Evolutionary conservation across 108 stramenopile genomes (phyloP), one percentile per base, ranked within the genome.

Genomic region (Chaetoceros tenuissimus): DNA sequence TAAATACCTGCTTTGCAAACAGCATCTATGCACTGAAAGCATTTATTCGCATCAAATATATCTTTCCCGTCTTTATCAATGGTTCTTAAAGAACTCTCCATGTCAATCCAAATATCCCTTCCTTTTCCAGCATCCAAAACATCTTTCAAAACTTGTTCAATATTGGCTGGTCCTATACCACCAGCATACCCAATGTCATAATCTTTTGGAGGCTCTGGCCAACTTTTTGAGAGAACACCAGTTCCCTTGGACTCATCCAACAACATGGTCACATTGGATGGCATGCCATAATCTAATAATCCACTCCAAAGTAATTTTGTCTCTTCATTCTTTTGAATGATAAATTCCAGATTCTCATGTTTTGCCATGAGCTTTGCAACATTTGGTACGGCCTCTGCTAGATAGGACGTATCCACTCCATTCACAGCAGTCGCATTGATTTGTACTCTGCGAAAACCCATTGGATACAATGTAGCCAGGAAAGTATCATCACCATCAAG

Each of bases 401-500:
- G 58, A 25, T 68, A 48, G 18, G 78, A 78, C 0, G 82, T 81
- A 48, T 89, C 84, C 19, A 97, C 96, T 45, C 88, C 91, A 72
- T 97, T 97, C 17, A 94, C 87, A 8, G 84, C 81, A 13, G 96
- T 97, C 2, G 96, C 92, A 60, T 97, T 97, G 65, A 97, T 90
- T 72, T 97, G 96, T 3, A 97, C 82, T 24, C 96, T 75, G 27
- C 60, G 49, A 61, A 97, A 97, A 46, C 92, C 92, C 73, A 79
- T 79, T 19, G 44, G 48, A 24, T 53, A 18, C 17, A 97, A 57
- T 31, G 60, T 47, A 10, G 26, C 17, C 16, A 94, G 34, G 59
- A 97, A 97, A 7, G 55, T 27, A 58, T 69, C 74, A 47, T 91
- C 75, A 3, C 78, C 78, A 0, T 48, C 48, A 24, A 97, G 68